A percentile compares a stretch with the other conserved stretches of the same genome.
Conservation (phyloP, 2,329 filamentous ascomycete species). For the Aspergillus intermedius region DNA sequence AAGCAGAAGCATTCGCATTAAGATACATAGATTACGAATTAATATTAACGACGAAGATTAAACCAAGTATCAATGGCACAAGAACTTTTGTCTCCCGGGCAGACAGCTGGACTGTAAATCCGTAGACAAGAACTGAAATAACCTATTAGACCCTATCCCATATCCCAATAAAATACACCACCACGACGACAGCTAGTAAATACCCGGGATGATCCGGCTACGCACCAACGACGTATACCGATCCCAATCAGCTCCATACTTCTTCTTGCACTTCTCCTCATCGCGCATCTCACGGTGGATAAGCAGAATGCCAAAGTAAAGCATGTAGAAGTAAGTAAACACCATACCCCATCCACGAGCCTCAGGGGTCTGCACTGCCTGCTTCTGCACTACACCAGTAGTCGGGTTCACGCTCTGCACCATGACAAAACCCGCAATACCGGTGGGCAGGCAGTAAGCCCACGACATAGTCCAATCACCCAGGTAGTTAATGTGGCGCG, state of each 20-base stretch:
- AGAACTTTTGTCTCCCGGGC: background rate
- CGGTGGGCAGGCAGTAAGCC: constrained; percentile 83
- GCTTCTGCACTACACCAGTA: constrained; percentile 60
- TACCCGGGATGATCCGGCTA: constrained; percentile 74
- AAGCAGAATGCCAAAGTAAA: constrained; percentile 84
- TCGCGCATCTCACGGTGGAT: constrained; percentile 82
- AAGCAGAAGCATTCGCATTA: constrained; percentile 18
- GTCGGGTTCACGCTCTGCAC: constrained; percentile 42
- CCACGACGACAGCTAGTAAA: constrained; percentile 54
- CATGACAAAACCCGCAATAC: constrained; percentile 73
- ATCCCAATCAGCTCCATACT: constrained; percentile 91
- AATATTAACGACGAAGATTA: background rate
- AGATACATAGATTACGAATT: constrained; percentile 1
- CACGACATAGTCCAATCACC: constrained; percentile 93
- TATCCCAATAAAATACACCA: background rate
- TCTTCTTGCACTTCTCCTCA: constrained; percentile 81
- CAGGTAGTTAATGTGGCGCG: constrained; percentile 91
- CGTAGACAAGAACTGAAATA: background rate
- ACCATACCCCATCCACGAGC: constrained; percentile 74
- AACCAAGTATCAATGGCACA: background rate
- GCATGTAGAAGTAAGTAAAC: constrained; percentile 88
- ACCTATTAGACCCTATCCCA: background rate
- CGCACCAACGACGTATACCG: constrained; percentile 76
- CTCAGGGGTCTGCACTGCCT: constrained; percentile 65
- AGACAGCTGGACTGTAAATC: background rate